Base-by-base conservation (phyloP, 2,329 filamentous ascomycete genomes). In the Trichothecium roseum region DNA sequence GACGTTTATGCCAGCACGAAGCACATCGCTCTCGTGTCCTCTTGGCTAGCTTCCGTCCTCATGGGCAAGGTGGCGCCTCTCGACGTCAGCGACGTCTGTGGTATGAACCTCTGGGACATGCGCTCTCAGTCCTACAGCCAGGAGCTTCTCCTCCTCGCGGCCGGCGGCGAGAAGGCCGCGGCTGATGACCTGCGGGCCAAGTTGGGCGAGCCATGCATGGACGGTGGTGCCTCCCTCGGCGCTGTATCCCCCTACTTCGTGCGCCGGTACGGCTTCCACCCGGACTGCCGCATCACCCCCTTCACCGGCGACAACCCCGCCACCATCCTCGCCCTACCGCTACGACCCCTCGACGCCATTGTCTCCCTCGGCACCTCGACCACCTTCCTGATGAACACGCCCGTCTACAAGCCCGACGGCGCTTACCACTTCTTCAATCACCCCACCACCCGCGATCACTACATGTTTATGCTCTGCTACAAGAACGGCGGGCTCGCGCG, bases 391-490 rank as follows among this genome's bases (percentile, higher is more conserved):
- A 96, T 96, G 89, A 87, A 84, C 51, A 96, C 91, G 4, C 79
- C 85, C n/a, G 71, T 75, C 49, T 96, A 94, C 69, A 81, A 81
- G 55, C 86, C 91, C 3, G 81, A 95, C 52, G 84, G 86, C 3
- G 76, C 83, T 6, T 94, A 94, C 53, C 91, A 98, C 65, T 94
- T 96, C 69, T 93, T 96, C 74, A 94, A 95, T 65, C 88, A 96
- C 59, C 91, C 91, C 2, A 91, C 87, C 30, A 94, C 86, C 1
- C 66, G 79, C 0, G 86, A 84, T 1, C 74, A 95, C 40, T 95
- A 94, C 72, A 96, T 98, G 91, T 96, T 98, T 62, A 98, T 98
- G 91, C 77, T 98, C 26, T 98, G 91, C 70, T 98, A 96, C 69
- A 96, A 96, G 63, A 98, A 98, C 61, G 91, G 91, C 46, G 87